Evolutionary conservation across 768 basidiomycete genomes (phyloP).

Genomic region (Boletus pseudopeckii): DNA sequence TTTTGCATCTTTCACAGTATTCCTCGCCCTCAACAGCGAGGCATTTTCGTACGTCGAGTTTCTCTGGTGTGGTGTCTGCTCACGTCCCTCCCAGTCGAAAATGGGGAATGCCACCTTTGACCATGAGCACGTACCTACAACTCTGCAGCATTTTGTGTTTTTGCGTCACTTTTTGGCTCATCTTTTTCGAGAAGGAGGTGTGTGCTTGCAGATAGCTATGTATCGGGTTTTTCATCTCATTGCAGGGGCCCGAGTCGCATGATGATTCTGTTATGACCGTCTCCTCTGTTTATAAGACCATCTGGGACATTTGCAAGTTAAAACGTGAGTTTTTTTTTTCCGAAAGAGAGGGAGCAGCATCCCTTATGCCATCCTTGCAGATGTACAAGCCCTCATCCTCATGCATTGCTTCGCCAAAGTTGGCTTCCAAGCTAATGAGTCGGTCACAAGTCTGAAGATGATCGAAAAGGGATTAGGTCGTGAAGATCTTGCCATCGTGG

Average conservation of each 20-base stretch:
- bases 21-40: conserved; percentile 93
- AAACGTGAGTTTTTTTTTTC: conserved; percentile 55
- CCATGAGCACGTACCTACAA: conserved; percentile 74
- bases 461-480: conserved; percentile 95
- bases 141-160: conserved; percentile 86
- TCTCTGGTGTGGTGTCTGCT: conserved; percentile 3
- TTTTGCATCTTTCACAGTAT: conserved; percentile 95
- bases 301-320: conserved; percentile 90
- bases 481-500: conserved; percentile 93
- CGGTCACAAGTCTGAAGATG: conserved; percentile 86
- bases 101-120: conserved; percentile 73
- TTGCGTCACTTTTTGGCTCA: conserved; percentile 82
- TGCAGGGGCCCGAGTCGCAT: conserved; percentile 68
- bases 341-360: neutral
- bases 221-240: neutral
- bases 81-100: conserved; percentile 44
- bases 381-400: conserved; percentile 83
- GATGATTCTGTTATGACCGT: conserved; percentile 88
- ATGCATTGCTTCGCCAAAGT: conserved; percentile 91
- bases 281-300: conserved; percentile 84
- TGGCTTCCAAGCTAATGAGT: conserved; percentile 92
- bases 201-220: neutral
- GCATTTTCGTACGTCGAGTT: conserved; percentile 67
- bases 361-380: conserved; percentile 38
- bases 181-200: conserved; percentile 88